Evolutionary conservation across 805 yeast species (phyloP), one percentile per base, ranked within the genome.

Genomic region (Barnettozyma botsteinii): DNA sequence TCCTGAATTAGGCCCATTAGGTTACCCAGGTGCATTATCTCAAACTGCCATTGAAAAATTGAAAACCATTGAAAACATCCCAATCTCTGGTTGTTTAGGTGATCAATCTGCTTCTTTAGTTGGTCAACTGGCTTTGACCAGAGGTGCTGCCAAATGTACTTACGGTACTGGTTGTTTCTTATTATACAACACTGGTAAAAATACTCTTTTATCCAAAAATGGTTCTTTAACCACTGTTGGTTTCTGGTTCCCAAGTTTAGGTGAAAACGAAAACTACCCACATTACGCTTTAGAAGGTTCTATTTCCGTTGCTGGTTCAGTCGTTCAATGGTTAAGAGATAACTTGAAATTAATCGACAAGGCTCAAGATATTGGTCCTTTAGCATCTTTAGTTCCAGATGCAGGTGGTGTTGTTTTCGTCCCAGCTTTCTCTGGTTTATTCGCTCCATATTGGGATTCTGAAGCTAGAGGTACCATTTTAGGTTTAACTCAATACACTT

Each of bases 111-210:
- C 96, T 2, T 93, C 97, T 2, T 64, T 91, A 45, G 95, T 88
- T 36, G 98, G 97, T 27, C 96, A 89, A 63, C 64, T 85, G 62
- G 96, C 96, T 2, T 77, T 87, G 53, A 71, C 75, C 48, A 72
- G 77, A 32, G 96, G 96, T 41, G 78, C 82, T 33, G 96, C 96
- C 33, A 89, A 89, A 64, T 87, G 95, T 70, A 89, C 98, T 10
- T 89, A 88, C 56, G 98, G 98, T 47, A 89, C 98, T 2, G 98
- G 98, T 46, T 85, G 95, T 60, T 89, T 89, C 70, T 64, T 89
- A 46, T 69, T 91, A 47, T 86, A 83, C 70, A 89, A 89, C 64
- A 85, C 95, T 2, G 98, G 98, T 43, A 62, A 67, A 33, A 62
- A 69, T 37, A 82, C 86, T 43, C 72, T 87, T 54, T 72, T 81